Percentiles rank a stretch among this genome's conserved stretches.
phyloP scores from a whole-genome alignment of 2,329 filamentous ascomycete genomes.

The Alternaria longipes region DNA sequence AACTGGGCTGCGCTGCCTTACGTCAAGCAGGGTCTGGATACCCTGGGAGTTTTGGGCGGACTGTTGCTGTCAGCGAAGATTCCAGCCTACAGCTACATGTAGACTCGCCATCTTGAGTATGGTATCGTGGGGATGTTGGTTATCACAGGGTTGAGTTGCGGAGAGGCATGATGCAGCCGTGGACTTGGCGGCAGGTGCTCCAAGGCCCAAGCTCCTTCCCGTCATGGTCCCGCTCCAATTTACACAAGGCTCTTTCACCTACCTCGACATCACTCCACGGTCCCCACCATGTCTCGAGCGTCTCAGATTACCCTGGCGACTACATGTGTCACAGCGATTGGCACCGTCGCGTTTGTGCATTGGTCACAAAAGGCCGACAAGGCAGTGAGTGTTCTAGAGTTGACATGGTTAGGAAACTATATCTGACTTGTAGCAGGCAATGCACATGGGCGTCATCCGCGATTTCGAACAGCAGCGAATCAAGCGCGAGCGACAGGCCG shows the following conservation, averaged over 20 bases:
- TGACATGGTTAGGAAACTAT: neutral
- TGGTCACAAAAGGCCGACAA: conserved; percentile 86
- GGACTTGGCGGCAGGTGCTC: conserved; percentile 33
- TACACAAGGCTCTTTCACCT: conserved; percentile 6
- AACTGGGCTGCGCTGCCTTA: conserved; percentile 62
- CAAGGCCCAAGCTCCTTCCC: conserved; percentile 45
- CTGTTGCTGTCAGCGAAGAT: conserved; percentile 60
- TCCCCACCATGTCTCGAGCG: conserved; percentile 78
- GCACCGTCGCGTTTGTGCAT: conserved; percentile 86
- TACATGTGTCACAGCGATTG: conserved; percentile 78
- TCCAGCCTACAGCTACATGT: neutral
- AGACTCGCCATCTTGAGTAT: conserved; percentile 39
- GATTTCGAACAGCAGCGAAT: conserved; percentile 94
- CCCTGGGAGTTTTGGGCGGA: conserved; percentile 98
- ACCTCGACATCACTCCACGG: conserved; percentile 3
- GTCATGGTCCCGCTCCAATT: conserved; percentile 25
- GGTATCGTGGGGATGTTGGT: conserved; percentile 23
- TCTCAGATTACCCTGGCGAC: conserved; percentile 85
- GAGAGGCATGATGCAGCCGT: conserved; percentile 38
- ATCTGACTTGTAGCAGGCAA: conserved; percentile 68
- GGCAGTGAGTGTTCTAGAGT: conserved; percentile 65
- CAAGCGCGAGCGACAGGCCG: conserved; percentile 88
- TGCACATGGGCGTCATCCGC: conserved; percentile 93
- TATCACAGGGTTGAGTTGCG: conserved; percentile 32
- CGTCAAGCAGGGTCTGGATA: conserved; percentile 98